Percentiles rank a stretch among this genome's conserved stretches.
Conservation (phyloP, 306 rosid species). For the Ormosia emarginata region DNA sequence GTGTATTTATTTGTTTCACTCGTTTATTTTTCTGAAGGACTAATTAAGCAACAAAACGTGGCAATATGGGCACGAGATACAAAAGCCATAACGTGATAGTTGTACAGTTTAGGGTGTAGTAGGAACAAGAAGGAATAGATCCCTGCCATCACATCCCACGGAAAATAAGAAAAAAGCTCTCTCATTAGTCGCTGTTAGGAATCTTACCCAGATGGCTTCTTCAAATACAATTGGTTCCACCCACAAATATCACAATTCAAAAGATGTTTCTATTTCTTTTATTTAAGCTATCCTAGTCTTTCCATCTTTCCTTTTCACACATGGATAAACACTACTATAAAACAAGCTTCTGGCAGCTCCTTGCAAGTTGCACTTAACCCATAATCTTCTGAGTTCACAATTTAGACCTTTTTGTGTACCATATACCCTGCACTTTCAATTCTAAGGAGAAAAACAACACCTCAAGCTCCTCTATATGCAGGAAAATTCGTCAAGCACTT, state of each 20-base stretch:
- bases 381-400: background rate
- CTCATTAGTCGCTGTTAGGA: slow-evolving; percentile 13
- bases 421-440: background rate
- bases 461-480: slow-evolving; percentile 40
- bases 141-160: slow-evolving; percentile 26
- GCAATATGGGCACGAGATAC: background rate
- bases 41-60: background rate
- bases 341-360: background rate
- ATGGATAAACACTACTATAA: slow-evolving; percentile 18
- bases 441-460: slow-evolving; percentile 33
- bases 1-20: background rate
- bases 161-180: background rate
- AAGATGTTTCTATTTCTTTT: background rate
- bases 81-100: background rate
- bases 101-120: slow-evolving; percentile 11
- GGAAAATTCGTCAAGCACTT: slow-evolving; percentile 43
- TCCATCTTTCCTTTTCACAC: background rate
- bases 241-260: slow-evolving; percentile 12
- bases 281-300: background rate
- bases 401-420: background rate
- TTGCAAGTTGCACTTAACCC: slow-evolving; percentile 12
- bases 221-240: slow-evolving; percentile 16
- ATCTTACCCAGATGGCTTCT: slow-evolving; percentile 22
- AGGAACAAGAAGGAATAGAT: slow-evolving; percentile 46
- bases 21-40: background rate